Evolutionary conservation across 1,139 yeast genomes (phyloP).

Genomic region (Suhomyces taliae): DNA sequence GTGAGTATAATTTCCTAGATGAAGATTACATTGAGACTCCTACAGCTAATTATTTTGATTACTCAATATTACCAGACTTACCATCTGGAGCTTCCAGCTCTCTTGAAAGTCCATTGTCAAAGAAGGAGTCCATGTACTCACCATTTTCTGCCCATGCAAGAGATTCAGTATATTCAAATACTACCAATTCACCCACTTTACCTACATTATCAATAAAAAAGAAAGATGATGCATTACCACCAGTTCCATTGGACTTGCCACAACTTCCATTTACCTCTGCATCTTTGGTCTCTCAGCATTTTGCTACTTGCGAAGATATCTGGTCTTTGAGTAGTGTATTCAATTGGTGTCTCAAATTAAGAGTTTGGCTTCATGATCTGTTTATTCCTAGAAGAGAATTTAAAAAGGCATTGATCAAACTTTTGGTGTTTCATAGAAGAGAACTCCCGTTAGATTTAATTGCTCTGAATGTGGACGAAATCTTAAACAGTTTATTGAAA

Average conservation of each 20-base stretch:
- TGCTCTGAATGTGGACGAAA: conserved; percentile 54
- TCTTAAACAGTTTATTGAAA: conserved; percentile 45
- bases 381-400: conserved; percentile 52
- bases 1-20: conserved; percentile 11
- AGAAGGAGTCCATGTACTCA: conserved; percentile 3
- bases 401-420: conserved; percentile 48
- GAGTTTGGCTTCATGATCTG: conserved; percentile 52
- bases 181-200: conserved; percentile 3
- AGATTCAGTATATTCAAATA: conserved; percentile 10
- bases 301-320: conserved; percentile 35
- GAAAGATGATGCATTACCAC: conserved; percentile 38
- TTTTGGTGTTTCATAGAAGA: conserved; percentile 52
- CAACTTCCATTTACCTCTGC: conserved; percentile 57
- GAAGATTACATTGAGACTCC: conserved; percentile 25
- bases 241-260: conserved; percentile 56
- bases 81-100: conserved; percentile 21
- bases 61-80: conserved; percentile 43
- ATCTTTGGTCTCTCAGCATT: conserved; percentile 49
- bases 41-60: conserved; percentile 36
- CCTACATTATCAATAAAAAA: conserved; percentile 14
- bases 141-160: conserved; percentile 6
- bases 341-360: conserved; percentile 51
- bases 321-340: conserved; percentile 47
- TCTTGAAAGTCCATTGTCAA: conserved; percentile 7
- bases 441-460: conserved; percentile 56